These are phyloP conservation scores for Fraxinus latifolia DNA, from an alignment of 305 asterid species.

Conservation along the genomic window DNA sequence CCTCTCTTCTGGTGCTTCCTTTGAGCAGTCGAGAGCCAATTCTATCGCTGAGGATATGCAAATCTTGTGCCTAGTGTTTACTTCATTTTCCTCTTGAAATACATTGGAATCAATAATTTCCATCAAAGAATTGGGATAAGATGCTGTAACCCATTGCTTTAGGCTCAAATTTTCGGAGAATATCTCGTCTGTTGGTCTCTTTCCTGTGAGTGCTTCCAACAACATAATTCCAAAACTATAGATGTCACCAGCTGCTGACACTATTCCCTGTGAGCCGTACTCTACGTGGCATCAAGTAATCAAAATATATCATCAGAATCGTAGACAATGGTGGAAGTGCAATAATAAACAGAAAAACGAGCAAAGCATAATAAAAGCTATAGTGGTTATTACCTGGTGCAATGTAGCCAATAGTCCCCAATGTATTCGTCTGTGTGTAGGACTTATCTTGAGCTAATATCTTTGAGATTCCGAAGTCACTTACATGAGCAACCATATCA, in stretches of 20 bases:
- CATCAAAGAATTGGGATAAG: conserved; percentile 20
- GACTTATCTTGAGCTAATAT: conserved; percentile 3
- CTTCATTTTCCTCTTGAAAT: conserved; percentile 2
- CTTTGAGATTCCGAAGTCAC: conserved; percentile 33
- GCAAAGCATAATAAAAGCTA: background rate
- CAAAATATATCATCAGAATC: background rate
- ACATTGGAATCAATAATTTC: conserved; percentile 17
- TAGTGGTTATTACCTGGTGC: conserved; percentile 25
- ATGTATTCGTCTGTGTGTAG: conserved; percentile 13
- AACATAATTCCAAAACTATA: conserved; percentile 33
- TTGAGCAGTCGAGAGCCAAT: conserved; percentile 36
- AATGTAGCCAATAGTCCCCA: conserved; percentile 30
- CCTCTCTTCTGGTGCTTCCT: conserved; percentile 30
- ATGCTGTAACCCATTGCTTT: conserved; percentile 14
- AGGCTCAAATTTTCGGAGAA: conserved; percentile 17
- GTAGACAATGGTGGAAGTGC: background rate
- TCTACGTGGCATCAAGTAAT: conserved; percentile 13
- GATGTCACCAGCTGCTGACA: conserved; percentile 28
- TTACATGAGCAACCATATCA: conserved; percentile 26
- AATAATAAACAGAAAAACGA: background rate
- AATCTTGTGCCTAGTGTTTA: background rate
- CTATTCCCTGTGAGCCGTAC: conserved; percentile 32
- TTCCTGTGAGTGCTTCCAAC: conserved; percentile 26
- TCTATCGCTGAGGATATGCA: conserved; percentile 15
- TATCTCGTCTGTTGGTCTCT: conserved; percentile 23